Base-by-base conservation (phyloP, 2,329 filamentous ascomycete genomes). In the Capronia americana region DNA sequence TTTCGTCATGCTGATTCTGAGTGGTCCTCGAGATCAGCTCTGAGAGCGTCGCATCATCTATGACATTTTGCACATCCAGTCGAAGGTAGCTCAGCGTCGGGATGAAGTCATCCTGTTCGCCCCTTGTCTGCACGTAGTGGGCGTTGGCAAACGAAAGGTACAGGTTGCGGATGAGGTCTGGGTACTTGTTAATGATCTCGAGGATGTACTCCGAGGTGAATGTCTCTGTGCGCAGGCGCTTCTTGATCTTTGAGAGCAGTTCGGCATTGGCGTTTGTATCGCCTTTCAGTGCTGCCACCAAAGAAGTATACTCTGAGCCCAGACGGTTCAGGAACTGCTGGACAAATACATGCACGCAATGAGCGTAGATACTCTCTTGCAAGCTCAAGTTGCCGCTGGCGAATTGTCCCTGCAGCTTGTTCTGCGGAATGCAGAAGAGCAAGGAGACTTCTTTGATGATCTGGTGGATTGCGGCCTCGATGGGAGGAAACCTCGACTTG, bases 371-470 rank as follows among this genome's bases (percentile, higher is more conserved):
- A 12, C 94, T 93, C 82, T 99, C 95, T 79, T 99, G 95, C 59
- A 99, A 84, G 76, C 93, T 97, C 70, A 99, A 84, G 73, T 90
- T 87, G 57, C 93, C 93, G 17, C 87, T 88, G 58, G 92, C 91
- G 79, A 99, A 99, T 73, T 97, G 87, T 65, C 85, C 83, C 80
- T 97, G 94, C 78, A 99, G 92, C 80, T 93, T 95, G 85, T 97
- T 99, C 79, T 96, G 94, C 14, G 95, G 95, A 72, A 99, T 91
- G 79, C 95, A 99, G 87, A 98, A 99, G 20, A 99, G 85, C 65
- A 99, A 86, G 1, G 95, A 98, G 58, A 97, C 90, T 79, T 99
- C 95, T 85, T 98, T 98, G 83, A 95, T 96, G 82, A 99, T 97
- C 81, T 99, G 95, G 80, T 97, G 92, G 72, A 99, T 97, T 2